These are phyloP conservation scores for Achaetomiella virescens DNA, from an alignment of 495 filamentous ascomycete species.

Conservation along the genomic window DNA sequence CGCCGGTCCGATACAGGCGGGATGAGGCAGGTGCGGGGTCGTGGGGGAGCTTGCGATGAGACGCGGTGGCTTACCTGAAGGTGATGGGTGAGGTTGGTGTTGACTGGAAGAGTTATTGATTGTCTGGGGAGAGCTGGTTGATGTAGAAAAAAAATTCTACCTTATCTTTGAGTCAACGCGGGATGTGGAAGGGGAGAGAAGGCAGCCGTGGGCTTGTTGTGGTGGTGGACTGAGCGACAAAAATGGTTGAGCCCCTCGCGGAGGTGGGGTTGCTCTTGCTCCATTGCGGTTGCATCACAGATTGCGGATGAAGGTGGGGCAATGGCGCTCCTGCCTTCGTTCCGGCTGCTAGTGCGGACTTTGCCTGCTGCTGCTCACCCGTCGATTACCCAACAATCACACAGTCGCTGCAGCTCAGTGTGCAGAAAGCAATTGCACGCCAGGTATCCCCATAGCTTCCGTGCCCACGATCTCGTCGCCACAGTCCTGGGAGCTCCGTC, in stretches of 20 bases:
- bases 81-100: not conserved
- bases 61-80: slow-evolving; percentile 18
- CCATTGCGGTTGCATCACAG: slow-evolving; percentile 26
- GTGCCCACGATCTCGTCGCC: not conserved
- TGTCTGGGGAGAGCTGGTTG: not conserved
- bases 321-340: slow-evolving; percentile 1
- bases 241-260: slow-evolving; percentile 23
- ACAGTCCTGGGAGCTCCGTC: slow-evolving; percentile 9
- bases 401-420: not conserved
- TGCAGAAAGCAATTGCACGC: not conserved
- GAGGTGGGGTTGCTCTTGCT: slow-evolving; percentile 25
- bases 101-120: not conserved
- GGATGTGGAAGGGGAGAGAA: slow-evolving; percentile 13
- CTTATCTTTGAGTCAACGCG: slow-evolving; percentile 1
- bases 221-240: slow-evolving; percentile 34
- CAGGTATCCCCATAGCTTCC: slow-evolving; percentile 8
- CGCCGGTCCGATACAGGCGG: slow-evolving; percentile 26
- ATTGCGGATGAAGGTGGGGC: slow-evolving; percentile 17
- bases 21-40: slow-evolving; percentile 28
- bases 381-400: no score
- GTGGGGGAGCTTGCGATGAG: slow-evolving; percentile 10
- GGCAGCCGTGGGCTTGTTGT: slow-evolving; percentile 7
- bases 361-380: slow-evolving; percentile 3
- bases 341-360: slow-evolving; percentile 22
- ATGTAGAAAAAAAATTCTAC: not conserved